These are phyloP conservation scores for Suillus ampliporus DNA, from an alignment of 768 basidiomycete species.

Conservation along the genomic window DNA sequence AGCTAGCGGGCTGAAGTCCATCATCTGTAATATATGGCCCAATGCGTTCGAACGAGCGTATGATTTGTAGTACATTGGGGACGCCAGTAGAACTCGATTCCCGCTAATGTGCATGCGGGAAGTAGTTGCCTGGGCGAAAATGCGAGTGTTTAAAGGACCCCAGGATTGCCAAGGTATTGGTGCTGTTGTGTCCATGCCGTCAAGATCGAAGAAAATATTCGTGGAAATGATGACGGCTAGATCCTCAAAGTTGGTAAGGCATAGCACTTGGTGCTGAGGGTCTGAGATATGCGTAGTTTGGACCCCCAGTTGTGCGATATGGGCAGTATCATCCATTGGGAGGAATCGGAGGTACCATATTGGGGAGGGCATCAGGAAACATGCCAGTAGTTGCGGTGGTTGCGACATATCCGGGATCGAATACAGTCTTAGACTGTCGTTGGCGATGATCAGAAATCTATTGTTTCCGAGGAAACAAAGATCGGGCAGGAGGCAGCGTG, in stretches of 20 bases:
- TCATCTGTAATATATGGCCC: neutral
- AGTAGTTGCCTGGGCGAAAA: neutral
- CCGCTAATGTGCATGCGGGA: neutral
- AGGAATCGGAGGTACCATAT: neutral
- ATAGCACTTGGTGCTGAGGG: neutral
- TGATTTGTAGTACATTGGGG: too few species aligned
- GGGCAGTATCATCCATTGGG: neutral
- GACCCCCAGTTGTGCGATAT: neutral
- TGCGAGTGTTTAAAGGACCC: neutral
- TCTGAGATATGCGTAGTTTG: neutral
- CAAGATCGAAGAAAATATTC: neutral
- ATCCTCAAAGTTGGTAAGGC: too few species aligned
- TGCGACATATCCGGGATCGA: neutral
- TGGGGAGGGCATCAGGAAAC: neutral
- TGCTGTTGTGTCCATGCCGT: neutral
- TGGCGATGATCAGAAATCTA: neutral
- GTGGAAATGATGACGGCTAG: neutral
- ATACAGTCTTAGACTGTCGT: neutral
- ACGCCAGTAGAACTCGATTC: neutral
- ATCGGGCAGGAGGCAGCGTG: too few species aligned
- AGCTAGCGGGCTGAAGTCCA: neutral
- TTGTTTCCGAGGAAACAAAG: neutral
- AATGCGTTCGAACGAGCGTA: too few species aligned
- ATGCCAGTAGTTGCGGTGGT: neutral
- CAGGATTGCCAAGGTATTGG: neutral